Base-by-base conservation (phyloP, 1,284 basidiomycete genomes). In the Ustilago crameri region DNA sequence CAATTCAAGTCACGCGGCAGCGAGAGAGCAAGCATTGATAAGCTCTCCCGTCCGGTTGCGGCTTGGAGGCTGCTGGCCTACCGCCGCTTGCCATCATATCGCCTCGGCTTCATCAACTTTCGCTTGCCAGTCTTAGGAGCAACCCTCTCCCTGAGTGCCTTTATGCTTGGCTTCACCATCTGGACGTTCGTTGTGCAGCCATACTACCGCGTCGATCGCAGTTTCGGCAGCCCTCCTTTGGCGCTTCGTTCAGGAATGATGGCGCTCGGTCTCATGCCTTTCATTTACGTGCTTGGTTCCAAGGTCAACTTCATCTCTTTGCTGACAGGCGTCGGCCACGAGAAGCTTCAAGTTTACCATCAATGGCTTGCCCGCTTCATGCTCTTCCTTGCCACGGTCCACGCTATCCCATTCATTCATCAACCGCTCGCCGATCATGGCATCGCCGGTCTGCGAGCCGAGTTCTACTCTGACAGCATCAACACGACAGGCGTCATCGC, bases 271-370 rank as follows among this genome's bases (percentile, higher is more conserved):
- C 49, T 80, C n/a, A 61, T 80, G 48, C 80, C 80, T 1, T 80
- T 81, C 61, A 61, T 79, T 44, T 77, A 75, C 38, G 57, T 61
- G 8, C 55, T 75, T 3, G 72, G 65, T 0, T 56, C 65, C 24
- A 82, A 82, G 55, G 63, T 81, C 55, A 83, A 82, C 51, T 73
- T 76, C 27, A 71, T 83, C 23, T 67, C 76, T 9, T 34, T 76
- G 5, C 49, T 82, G 9, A 76, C 79, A 0, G 80, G 77, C 10
- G 51, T 75, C 17, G 69, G 71, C 15, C 76, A 81, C 24, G 78
- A 80, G 51, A 59, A 63, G 10, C 62, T 82, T 15, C 75, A 80
- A 46, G 55, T 82, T 12, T 83, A 77, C 47, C 81, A 83, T 47
- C 79, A 80, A 47, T 80, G 73, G 61, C 47, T 75, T 3, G 76